Percentiles rank a stretch among this genome's conserved stretches.
These are phyloP conservation scores for Eragrostis tef DNA, from an alignment of 202 grass and related monocot genomes.

Conservation along the genomic window DNA sequence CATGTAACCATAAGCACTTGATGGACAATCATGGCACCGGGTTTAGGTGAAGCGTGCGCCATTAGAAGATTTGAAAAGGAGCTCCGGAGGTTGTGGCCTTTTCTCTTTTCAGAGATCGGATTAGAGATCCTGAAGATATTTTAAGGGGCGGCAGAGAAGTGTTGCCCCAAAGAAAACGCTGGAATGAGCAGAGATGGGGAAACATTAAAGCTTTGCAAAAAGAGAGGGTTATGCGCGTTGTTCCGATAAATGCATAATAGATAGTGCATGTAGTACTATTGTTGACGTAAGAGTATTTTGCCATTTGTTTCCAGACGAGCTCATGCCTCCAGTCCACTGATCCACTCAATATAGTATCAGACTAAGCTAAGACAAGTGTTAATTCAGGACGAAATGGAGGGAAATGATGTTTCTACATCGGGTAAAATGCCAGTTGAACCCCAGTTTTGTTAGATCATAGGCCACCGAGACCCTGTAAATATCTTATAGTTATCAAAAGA, in stretches of 20 bases:
- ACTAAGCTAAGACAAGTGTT: no score
- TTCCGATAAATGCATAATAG: neutral
- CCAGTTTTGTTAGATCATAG: no score
- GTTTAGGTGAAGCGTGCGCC: constrained; percentile 15
- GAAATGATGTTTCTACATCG: no score
- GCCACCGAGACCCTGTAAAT: no score
- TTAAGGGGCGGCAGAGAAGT: neutral
- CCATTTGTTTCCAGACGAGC: no score
- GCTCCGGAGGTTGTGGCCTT: neutral
- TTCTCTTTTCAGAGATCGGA: neutral
- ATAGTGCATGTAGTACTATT: no score
- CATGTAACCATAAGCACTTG: constrained; percentile 11
- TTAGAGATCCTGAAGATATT: constrained; percentile 20
- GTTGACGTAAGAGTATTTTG: no score
- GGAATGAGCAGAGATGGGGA: neutral
- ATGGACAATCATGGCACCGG: neutral
- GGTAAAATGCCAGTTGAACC: no score
- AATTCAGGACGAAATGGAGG: no score
- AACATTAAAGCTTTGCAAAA: constrained; percentile 1
- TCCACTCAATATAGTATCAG: no score
- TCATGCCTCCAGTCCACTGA: no score
- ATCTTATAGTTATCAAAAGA: no score
- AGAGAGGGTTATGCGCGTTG: neutral
- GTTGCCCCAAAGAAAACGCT: neutral
- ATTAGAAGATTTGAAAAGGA: constrained; percentile 4